A percentile compares a stretch with the other conserved stretches of the same genome.
phyloP scores from a whole-genome alignment of 768 basidiomycete genomes.

The Clathrus columnatus region DNA sequence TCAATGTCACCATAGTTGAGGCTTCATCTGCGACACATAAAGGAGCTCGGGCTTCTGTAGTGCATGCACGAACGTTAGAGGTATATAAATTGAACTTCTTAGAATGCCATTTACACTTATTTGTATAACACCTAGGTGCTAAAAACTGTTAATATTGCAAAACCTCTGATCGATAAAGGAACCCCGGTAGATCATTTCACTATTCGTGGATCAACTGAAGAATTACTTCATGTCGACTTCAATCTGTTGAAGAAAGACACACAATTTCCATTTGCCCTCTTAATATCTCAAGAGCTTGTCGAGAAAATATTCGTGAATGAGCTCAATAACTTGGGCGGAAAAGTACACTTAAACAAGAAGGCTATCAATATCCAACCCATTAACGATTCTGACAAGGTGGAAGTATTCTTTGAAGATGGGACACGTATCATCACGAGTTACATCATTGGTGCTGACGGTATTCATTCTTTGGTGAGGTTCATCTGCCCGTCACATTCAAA shows the following conservation, averaged over 20 bases:
- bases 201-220: neutral
- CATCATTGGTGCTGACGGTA: constrained; percentile 45
- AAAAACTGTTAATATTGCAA: constrained; percentile 34
- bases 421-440: constrained; percentile 34
- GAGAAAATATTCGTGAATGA: constrained; percentile 35
- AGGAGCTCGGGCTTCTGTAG: constrained; percentile 34
- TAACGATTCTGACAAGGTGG: constrained; percentile 15
- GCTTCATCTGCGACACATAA: constrained; percentile 23
- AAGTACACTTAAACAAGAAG: constrained; percentile 31
- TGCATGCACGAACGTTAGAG: constrained; percentile 48
- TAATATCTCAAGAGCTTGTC: constrained; percentile 36
- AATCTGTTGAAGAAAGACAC: constrained; percentile 29
- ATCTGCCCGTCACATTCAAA: no score
- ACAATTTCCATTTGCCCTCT: constrained; percentile 33
- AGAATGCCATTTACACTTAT: neutral
- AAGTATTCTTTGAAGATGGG: constrained; percentile 41
- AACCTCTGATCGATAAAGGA: constrained; percentile 29
- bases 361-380: constrained; percentile 28
- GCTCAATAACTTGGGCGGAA: constrained; percentile 25
- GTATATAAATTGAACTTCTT: constrained; percentile 20
- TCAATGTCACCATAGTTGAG: constrained; percentile 39
- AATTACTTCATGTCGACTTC: constrained; percentile 28
- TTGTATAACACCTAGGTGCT: constrained; percentile 34
- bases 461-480: constrained; percentile 36
- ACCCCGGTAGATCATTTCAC: constrained; percentile 18